phyloP scores from a whole-genome alignment of 2,329 filamentous ascomycete species.

The Trichoderma cornu-damae region DNA sequence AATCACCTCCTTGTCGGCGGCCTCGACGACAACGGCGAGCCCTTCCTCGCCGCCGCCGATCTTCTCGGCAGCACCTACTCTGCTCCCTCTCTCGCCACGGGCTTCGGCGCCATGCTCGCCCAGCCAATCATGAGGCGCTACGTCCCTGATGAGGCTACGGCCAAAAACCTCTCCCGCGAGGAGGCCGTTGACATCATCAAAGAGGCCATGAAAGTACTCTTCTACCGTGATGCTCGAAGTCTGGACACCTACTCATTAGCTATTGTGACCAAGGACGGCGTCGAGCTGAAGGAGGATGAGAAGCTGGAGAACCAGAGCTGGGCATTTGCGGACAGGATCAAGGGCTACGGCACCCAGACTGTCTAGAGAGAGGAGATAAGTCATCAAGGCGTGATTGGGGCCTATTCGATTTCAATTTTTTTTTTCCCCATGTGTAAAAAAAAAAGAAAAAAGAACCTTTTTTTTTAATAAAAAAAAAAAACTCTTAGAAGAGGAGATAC shows the following conservation, averaged over 20 bases:
- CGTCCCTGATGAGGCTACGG: constrained; percentile 77
- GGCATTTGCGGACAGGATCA: constrained; percentile 94
- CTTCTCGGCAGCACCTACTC: constrained; percentile 89
- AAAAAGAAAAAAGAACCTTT: no score
- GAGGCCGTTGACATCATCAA: constrained; percentile 74
- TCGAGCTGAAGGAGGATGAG: constrained; percentile 78
- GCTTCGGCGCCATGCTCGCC: constrained; percentile 88
- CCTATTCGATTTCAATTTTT: neutral
- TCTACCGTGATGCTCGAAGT: constrained; percentile 92
- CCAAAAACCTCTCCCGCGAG: constrained; percentile 66
- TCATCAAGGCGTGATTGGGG: neutral
- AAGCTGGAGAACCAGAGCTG: constrained; percentile 94
- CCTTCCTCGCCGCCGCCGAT: constrained; percentile 89
- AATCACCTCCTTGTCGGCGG: constrained; percentile 91
- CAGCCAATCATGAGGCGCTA: constrained; percentile 82
- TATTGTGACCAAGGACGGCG: constrained; percentile 80
- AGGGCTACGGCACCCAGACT: constrained; percentile 86
- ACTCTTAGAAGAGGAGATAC: neutral
- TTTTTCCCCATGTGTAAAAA: neutral
- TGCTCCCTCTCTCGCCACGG: constrained; percentile 82
- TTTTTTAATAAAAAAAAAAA: neutral
- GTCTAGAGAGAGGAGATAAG: constrained; percentile 37
- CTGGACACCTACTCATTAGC: constrained; percentile 89
- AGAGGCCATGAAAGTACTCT: constrained; percentile 98
- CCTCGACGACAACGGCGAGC: constrained; percentile 70